These are phyloP conservation scores for Eutypa lata DNA, from an alignment of 2,329 filamentous ascomycete species.

Conservation along the genomic window DNA sequence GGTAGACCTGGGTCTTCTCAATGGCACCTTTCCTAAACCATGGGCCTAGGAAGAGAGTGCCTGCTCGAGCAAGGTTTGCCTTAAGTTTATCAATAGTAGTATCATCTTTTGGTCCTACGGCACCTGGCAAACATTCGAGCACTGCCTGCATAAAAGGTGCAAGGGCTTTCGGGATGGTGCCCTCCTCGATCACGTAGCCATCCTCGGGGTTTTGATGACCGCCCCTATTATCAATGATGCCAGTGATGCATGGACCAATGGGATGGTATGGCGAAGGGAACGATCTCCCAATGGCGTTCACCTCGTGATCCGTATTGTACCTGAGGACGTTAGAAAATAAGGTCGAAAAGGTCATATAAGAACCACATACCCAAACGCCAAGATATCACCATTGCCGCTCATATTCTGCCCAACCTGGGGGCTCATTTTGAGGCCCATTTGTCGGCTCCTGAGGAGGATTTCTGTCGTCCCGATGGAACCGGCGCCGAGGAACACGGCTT, in stretches of 20 bases:
- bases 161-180: slow-evolving; percentile 56
- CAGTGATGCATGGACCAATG: slow-evolving; percentile 60
- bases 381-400: slow-evolving; percentile 65
- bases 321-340: slow-evolving; percentile 27
- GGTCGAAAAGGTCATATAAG: neutral
- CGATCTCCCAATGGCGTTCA: slow-evolving; percentile 53
- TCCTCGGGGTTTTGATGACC: slow-evolving; percentile 52
- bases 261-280: slow-evolving; percentile 49
- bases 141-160: slow-evolving; percentile 54
- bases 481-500: slow-evolving; percentile 65
- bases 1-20: slow-evolving; percentile 59
- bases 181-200: slow-evolving; percentile 64
- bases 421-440: slow-evolving; percentile 57
- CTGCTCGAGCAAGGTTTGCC: slow-evolving; percentile 44
- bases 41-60: slow-evolving; percentile 56
- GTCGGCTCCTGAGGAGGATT: slow-evolving; percentile 59
- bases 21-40: slow-evolving; percentile 54
- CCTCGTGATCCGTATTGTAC: slow-evolving; percentile 56
- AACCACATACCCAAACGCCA: slow-evolving; percentile 54
- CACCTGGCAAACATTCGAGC: slow-evolving; percentile 52
- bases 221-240: slow-evolving; percentile 57
- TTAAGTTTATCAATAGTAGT: slow-evolving; percentile 40
- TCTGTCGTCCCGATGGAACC: slow-evolving; percentile 64
- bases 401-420: slow-evolving; percentile 55
- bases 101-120: slow-evolving; percentile 35